Base-by-base conservation (phyloP, 768 basidiomycete species). In the Gymnopilus junonius region DNA sequence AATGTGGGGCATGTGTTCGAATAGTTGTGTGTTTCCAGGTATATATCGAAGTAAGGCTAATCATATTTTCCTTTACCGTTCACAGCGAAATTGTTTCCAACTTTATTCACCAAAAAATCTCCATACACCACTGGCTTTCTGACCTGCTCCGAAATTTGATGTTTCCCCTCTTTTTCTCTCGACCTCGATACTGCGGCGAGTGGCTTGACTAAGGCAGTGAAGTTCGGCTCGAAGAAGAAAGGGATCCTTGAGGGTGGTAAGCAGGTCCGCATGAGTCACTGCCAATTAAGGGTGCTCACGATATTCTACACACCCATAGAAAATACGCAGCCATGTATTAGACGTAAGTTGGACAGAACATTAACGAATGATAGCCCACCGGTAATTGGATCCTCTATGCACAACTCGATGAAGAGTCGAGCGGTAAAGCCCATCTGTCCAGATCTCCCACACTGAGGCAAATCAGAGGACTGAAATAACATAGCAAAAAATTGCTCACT, bases 211-310 rank as follows among this genome's bases (percentile, higher is more conserved):
- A 78, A 61, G 0, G 94, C 91, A 62, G 88, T 79, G 69, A 93
- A 94, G 61, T 92, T 93, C 0, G 95, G 95, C 74, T 97, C 95
- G 65, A 92, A 97, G 82, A 97, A 97, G 78, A 97, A 97, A 0
- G 95, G 95, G 20, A 96, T 83, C 8, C 92, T 94, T 60, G 0
- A 51, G 17, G 17, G 58, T 40, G 12, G 45, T 65, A n/a, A 70
- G 35, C 32, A 55, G 15, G 23, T n/a, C n/a, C n/a, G n/a, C n/a
- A n/a, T n/a, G n/a, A n/a, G n/a, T n/a, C n/a, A n/a, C n/a, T n/a
- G n/a, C n/a, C n/a, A n/a, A n/a, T n/a, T n/a, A n/a, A n/a, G n/a
- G 51, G 27, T 25, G 77, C 92, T 67, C 75, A 93, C 88, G 93
- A 94, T 40, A 95, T 85, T 8, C 91, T 92, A 69, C 14, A n/a